phyloP scores from a whole-genome alignment of 306 rosid genomes.

The Ormosia semicastrata region DNA sequence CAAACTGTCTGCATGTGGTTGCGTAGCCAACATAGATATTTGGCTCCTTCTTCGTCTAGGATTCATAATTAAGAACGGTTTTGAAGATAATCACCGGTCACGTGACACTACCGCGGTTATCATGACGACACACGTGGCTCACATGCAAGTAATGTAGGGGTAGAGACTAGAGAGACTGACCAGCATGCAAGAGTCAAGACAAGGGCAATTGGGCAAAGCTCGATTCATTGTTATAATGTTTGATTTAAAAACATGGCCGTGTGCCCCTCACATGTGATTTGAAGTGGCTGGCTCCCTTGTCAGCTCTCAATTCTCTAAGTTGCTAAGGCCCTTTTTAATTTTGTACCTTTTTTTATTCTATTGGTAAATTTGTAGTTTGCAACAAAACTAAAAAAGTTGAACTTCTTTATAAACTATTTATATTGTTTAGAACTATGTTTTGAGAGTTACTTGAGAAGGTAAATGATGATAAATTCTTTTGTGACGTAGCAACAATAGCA shows the following conservation, averaged over 20 bases:
- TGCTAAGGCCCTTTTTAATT: background rate
- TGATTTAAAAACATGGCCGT: background rate
- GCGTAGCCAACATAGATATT: slow-evolving; percentile 5
- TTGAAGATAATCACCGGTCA: slow-evolving; percentile 22
- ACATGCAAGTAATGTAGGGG: slow-evolving; percentile 34
- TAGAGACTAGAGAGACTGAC: background rate
- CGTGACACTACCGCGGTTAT: slow-evolving; percentile 17
- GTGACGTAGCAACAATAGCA: too few relatives aligned
- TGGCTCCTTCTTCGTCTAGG: background rate
- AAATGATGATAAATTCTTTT: too few relatives aligned
- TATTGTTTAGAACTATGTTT: too few relatives aligned
- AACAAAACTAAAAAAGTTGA: too few relatives aligned
- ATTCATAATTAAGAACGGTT: background rate
- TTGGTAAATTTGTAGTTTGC: background rate
- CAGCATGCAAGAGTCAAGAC: slow-evolving; percentile 2
- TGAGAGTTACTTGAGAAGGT: too few relatives aligned
- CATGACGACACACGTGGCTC: slow-evolving; percentile 33
- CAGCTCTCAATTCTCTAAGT: background rate
- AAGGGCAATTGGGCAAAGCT: background rate
- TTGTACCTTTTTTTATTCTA: too few relatives aligned
- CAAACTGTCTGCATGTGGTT: background rate
- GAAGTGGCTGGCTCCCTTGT: background rate
- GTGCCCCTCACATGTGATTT: background rate
- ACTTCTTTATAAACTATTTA: background rate
- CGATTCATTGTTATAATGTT: background rate